Base-by-base conservation (phyloP, 768 basidiomycete species). In the Clavaria fumosa region DNA sequence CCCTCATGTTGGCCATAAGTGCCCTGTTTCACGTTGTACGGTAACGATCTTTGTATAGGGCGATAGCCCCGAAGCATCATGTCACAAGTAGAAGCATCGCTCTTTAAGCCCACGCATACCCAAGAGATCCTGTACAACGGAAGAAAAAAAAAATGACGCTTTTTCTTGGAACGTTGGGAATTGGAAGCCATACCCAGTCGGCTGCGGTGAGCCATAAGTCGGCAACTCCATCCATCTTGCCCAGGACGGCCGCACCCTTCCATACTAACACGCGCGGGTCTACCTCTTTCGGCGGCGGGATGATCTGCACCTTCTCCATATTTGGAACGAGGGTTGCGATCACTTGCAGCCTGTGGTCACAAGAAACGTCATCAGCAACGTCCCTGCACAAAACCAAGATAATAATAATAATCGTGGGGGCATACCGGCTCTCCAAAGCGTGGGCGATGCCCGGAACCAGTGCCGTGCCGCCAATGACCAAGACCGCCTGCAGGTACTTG, bases 231-330 rank as follows among this genome's bases (percentile, higher is more conserved):
- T 99, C 95, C 72, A 97, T 81, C 57, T 86, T 85, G 19, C 79
- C 84, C 28, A 96, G 71, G 9, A 91, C 86, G 5, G 80, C 73
- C 4, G 80, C 88, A 7, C 95, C 95, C 55, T 96, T 96, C 95
- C 95, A 99, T 11, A 76, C 77, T 22, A 97, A 69, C 24, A 88
- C 76, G 18, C 75, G 70, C 4, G 86, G 88, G 56, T 97, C 90
- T 31, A 96, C 72, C 43, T 89, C 86, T 53, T 90, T 82, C 1
- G 91, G 90, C 2, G 89, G 81, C n/a, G 89, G 85, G 32, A 97
- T 82, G 41, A 95, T 84, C 45, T 80, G 75, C 5, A 93, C 81
- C 48, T 81, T 83, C 51, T 83, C 79, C 75, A 90, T 85, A 50
- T 76, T 78, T 11, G 71, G 69, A 11, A 85, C 78, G 28, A 91